Base-by-base conservation (phyloP, 2,329 filamentous ascomycete genomes). In the Catunica adiposa region DNA sequence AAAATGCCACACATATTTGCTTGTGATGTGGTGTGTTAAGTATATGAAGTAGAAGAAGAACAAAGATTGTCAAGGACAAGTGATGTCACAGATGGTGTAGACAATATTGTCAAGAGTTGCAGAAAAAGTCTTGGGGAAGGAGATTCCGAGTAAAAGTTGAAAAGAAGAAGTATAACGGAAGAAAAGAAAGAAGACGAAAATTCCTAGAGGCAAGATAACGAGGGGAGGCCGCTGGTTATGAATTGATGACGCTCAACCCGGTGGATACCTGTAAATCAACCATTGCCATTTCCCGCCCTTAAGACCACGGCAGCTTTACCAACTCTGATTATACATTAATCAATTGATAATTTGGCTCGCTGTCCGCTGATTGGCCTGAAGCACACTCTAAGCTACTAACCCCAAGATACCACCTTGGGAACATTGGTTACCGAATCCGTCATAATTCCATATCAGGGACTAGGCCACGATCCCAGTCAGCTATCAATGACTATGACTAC, bases 1-100 rank as follows among this genome's bases (percentile, higher is more conserved):
- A 96, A 96, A 67, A 96, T 94, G 71, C 89, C 89, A 83, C 89
- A 95, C 89, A 95, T 95, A 64, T 69, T 84, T 34, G 48, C 46
- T 48, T 44, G 22, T 44, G 29, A 34, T 54, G 26, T 54, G 14
- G 51, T 23, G 29, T 15, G 53, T 53, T 8, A 34, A 34, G 29
- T 34, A 9, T 8, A 42, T 17, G 54, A 38, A 26, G 25, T 42
- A 26, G 23, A 34, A 7, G 34, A 20, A 51, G 46, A 51, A 9
- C 7, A 38, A n/a, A 46, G 48, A 34, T n/a, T 37, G 23, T 15
- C 17, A 20, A 42, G 6, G 38, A 42, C 14, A 20, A 34, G 5
- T 5, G 11, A 34, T 34, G 29, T 34, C 29, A 34, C 5, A 34
- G 29, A 34, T 5, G 29, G 11, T 34, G 5, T 5, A 5, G 29